Percentiles rank a stretch among this genome's conserved stretches.
phyloP scores from a whole-genome alignment of 768 basidiomycete genomes.

The Mycena crocata region DNA sequence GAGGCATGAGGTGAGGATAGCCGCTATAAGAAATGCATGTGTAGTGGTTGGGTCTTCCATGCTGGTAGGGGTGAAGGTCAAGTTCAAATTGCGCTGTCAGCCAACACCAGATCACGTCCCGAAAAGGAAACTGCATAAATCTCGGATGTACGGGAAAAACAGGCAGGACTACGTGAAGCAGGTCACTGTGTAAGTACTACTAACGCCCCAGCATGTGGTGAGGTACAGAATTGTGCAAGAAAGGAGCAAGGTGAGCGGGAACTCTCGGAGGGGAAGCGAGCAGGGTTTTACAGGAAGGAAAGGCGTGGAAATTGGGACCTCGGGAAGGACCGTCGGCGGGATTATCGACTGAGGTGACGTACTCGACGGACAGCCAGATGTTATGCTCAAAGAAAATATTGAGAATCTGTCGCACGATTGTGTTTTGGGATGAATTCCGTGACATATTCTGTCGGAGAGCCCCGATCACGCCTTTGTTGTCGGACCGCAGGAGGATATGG shows the following conservation, averaged over 20 bases:
- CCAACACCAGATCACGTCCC: no score
- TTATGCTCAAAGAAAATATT: background rate
- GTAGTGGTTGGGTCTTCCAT: no score
- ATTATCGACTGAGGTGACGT: background rate
- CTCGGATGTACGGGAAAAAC: background rate
- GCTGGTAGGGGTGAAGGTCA: no score
- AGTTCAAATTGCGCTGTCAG: no score
- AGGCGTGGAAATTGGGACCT: background rate
- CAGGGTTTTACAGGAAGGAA: background rate
- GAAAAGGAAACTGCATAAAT: no score
- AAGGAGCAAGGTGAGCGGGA: background rate
- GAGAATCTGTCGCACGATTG: background rate
- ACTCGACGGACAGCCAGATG: background rate
- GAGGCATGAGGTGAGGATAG: background rate
- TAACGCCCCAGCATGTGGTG: background rate
- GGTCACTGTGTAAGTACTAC: no score
- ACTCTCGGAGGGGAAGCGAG: background rate
- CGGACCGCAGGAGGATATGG: constrained; percentile 49
- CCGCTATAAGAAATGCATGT: no score
- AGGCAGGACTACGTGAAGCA: no score
- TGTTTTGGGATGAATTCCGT: background rate
- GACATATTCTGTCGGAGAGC: background rate
- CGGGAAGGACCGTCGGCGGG: background rate
- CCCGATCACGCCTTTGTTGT: constrained; percentile 48
- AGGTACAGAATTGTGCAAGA: background rate